Conservation (phyloP, 371 early-diverging fungal genomes). For the Apophysomyces elegans region DNA sequence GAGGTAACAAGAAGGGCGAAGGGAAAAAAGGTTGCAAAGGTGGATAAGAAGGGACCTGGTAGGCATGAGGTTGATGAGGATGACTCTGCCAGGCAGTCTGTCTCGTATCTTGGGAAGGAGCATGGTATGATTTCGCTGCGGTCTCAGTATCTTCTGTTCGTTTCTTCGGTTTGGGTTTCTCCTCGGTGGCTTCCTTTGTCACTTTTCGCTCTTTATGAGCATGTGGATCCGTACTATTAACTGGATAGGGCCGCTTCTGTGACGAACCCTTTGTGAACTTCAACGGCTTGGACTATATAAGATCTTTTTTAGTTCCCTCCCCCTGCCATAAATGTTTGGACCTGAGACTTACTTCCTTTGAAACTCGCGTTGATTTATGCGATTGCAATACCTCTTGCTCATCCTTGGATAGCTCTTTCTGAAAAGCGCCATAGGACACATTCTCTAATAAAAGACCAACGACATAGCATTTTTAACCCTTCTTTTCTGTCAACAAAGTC, state of each 20-base stretch:
- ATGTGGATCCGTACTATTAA: neutral
- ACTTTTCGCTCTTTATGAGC: neutral
- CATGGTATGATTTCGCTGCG: neutral
- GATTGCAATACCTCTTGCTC: conserved; percentile 29
- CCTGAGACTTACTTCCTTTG: conserved; percentile 3
- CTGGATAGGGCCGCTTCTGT: conserved; percentile 2
- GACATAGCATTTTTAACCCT: neutral
- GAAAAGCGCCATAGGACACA: conserved; percentile 35
- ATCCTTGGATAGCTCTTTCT: conserved; percentile 34
- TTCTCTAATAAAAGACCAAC: conserved; percentile 24
- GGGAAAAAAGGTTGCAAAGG: neutral
- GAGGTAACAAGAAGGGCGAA: neutral
- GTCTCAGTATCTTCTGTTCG: neutral
- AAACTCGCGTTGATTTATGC: conserved; percentile 17
- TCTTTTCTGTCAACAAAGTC: neutral
- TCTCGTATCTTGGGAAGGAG: conserved; percentile 1
- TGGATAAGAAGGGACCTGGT: neutral
- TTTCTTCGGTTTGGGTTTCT: neutral
- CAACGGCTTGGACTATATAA: neutral
- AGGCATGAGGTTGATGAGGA: neutral
- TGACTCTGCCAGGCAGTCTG: neutral
- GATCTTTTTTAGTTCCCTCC: neutral
- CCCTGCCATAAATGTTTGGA: neutral
- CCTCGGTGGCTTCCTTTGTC: neutral
- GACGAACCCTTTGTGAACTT: conserved; percentile 11